These are phyloP conservation scores for Populus davidiana DNA, from an alignment of 345 rosid species.

Conservation along the genomic window DNA sequence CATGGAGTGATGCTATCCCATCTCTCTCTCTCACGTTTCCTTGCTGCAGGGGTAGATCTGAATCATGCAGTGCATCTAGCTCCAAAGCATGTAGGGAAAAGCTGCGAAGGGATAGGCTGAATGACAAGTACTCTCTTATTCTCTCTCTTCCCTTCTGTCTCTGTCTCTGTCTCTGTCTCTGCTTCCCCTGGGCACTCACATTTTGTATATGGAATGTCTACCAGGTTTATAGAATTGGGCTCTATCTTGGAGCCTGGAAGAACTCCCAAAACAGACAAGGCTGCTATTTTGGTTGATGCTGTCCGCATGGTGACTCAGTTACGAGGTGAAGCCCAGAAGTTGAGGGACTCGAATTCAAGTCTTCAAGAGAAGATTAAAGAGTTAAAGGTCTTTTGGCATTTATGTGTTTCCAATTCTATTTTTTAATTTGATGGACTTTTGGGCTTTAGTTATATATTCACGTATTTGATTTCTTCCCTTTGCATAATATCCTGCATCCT, in stretches of 20 bases:
- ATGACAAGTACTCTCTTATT: conserved; percentile 51
- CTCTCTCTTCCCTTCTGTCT: conserved; percentile 2
- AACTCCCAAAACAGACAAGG: conserved; percentile 74
- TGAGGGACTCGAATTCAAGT: conserved; percentile 72
- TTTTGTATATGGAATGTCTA: conserved; percentile 6
- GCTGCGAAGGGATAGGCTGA: conserved; percentile 78
- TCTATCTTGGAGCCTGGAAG: conserved; percentile 79
- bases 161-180: not conserved
- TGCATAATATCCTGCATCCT: not conserved
- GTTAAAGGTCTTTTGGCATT: conserved; percentile 56
- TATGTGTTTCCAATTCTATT: not conserved
- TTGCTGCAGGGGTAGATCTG: conserved; percentile 36
- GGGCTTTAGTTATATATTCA: not conserved
- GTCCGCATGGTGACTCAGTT: conserved; percentile 75
- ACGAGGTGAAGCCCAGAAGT: conserved; percentile 65
- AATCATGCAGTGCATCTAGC: conserved; percentile 57
- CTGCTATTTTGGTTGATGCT: conserved; percentile 80
- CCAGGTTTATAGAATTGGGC: conserved; percentile 79
- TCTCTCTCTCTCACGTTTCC: conserved; percentile 46
- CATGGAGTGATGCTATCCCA: not conserved
- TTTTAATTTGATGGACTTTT: not conserved
- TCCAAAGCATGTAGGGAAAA: conserved; percentile 95
- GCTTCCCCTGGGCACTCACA: not conserved
- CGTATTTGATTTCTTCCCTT: not conserved
- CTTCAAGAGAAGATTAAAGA: conserved; percentile 75